Evolutionary conservation across 164 flowering plant species (phyloP).

Genomic region (Warburgia ugandensis): DNA sequence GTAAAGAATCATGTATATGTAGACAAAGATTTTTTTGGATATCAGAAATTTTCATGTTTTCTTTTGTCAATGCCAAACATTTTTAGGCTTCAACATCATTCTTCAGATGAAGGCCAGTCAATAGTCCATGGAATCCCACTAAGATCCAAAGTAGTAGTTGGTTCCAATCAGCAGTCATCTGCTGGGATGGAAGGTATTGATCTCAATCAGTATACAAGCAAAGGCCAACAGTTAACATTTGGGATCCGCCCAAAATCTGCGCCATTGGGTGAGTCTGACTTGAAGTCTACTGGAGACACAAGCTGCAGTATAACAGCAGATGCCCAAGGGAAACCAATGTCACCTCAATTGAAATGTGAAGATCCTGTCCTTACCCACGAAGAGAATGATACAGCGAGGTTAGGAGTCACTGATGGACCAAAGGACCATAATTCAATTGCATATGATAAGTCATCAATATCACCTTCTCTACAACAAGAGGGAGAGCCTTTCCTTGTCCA

Average conservation of each 20-base stretch:
- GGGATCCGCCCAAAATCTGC: too few species aligned
- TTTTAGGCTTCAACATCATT: slow-evolving; percentile 25
- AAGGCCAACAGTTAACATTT: too few species aligned
- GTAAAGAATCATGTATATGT: slow-evolving; percentile 22
- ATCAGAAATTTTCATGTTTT: slow-evolving; percentile 60
- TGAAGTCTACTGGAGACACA: too few species aligned
- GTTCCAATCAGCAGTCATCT: slow-evolving; percentile 13
- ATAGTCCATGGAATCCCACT: slow-evolving; percentile 21
- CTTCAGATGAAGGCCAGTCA: slow-evolving; percentile 31
- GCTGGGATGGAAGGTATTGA: slow-evolving; percentile 8
- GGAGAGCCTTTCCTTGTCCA: slow-evolving; percentile 12
- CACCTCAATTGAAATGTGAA: too few species aligned
- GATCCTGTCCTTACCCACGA: too few species aligned
- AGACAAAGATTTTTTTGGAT: slow-evolving; percentile 60
- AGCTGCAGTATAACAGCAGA: too few species aligned
- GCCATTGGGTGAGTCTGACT: too few species aligned
- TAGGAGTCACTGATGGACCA: not conserved
- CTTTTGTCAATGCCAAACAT: slow-evolving; percentile 53
- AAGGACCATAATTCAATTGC: slow-evolving; percentile 8
- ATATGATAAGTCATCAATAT: slow-evolving; percentile 10
- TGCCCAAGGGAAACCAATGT: too few species aligned
- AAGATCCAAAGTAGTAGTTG: slow-evolving; percentile 21
- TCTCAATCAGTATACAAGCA: too few species aligned
- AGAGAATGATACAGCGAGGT: too few species aligned
- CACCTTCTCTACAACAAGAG: slow-evolving; percentile 5